Percentiles rank a stretch among this genome's conserved stretches.
Conservation (phyloP, 78 protist species). For the Dictyostelium capitatum region DNA sequence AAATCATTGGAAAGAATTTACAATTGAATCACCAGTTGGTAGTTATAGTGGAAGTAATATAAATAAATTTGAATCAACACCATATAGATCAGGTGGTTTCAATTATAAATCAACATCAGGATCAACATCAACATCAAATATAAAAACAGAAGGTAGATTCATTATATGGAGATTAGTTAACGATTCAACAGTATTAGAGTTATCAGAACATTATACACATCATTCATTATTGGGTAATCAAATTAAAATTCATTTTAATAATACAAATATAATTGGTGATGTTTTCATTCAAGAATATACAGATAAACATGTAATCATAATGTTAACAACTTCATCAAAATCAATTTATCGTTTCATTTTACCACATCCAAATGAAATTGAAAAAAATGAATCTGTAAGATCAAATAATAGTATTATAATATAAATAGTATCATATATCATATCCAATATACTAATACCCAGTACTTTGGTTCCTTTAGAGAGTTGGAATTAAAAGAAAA, state of each 20-base stretch:
- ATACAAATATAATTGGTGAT: conserved; percentile 23
- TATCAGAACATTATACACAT: conserved; percentile 15
- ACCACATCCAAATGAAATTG: conserved; percentile 43
- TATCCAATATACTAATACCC: too few relatives aligned
- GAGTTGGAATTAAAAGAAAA: conserved; percentile 63
- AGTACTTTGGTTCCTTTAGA: too few relatives aligned
- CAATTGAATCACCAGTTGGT: neutral
- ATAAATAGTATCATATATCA: neutral
- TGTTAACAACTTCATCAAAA: conserved; percentile 12
- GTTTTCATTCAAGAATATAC: conserved; percentile 22
- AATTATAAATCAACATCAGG: neutral
- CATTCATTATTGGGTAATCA: conserved; percentile 12
- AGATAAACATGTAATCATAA: neutral
- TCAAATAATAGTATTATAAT: neutral
- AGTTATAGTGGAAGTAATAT: neutral
- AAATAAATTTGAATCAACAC: neutral
- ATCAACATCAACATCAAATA: too few relatives aligned
- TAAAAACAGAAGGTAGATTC: conserved; percentile 30
- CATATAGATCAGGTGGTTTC: conserved; percentile 66
- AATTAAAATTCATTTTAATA: conserved; percentile 37
- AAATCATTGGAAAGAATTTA: conserved; percentile 43
- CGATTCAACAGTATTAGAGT: neutral
- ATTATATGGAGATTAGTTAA: conserved; percentile 57
- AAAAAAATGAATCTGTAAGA: conserved; percentile 36
- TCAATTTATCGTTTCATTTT: conserved; percentile 55